Evolutionary conservation across 805 yeast genomes (phyloP).

Genomic region (Ogataea henricii): DNA sequence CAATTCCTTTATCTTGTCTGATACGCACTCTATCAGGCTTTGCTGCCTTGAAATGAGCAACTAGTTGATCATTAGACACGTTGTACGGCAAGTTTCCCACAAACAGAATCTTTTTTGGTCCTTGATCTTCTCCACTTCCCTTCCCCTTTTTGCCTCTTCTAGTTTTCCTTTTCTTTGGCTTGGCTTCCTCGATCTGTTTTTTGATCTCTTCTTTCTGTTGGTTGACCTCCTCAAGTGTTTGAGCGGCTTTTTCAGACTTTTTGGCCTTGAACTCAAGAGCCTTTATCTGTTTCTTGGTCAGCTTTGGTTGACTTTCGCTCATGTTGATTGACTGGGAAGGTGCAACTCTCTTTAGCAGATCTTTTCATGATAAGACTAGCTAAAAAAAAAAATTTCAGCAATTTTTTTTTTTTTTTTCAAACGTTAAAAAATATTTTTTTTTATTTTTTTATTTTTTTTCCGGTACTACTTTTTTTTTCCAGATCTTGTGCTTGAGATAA

Average conservation of each 20-base stretch:
- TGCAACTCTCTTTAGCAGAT: not conserved
- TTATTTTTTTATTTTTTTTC: not conserved
- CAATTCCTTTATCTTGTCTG: constrained; percentile 86
- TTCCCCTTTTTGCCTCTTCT: constrained; percentile 77
- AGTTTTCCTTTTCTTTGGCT: constrained; percentile 66
- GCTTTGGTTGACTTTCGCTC: constrained; percentile 34
- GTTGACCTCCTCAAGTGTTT: constrained; percentile 35
- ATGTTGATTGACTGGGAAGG: not conserved
- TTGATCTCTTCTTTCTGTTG: constrained; percentile 22
- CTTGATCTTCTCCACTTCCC: constrained; percentile 43
- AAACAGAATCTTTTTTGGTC: constrained; percentile 77
- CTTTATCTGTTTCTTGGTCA: constrained; percentile 67
- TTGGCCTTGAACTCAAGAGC: constrained; percentile 56
- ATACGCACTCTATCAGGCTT: constrained; percentile 77
- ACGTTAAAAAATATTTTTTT: not conserved
- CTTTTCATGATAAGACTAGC: not conserved
- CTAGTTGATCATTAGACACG: constrained; percentile 59
- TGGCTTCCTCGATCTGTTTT: constrained; percentile 32
- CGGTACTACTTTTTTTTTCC: not conserved
- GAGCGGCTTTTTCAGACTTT: constrained; percentile 38
- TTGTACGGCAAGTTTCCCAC: constrained; percentile 89
- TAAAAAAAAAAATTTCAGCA: constrained; percentile 4
- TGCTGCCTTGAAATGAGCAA: constrained; percentile 69
- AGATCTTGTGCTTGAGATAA: constrained; percentile 3
- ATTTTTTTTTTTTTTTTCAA: constrained; percentile 10